phyloP scores from a whole-genome alignment of 2,329 filamentous ascomycete species.

The Pestalotiopsis fici region DNA sequence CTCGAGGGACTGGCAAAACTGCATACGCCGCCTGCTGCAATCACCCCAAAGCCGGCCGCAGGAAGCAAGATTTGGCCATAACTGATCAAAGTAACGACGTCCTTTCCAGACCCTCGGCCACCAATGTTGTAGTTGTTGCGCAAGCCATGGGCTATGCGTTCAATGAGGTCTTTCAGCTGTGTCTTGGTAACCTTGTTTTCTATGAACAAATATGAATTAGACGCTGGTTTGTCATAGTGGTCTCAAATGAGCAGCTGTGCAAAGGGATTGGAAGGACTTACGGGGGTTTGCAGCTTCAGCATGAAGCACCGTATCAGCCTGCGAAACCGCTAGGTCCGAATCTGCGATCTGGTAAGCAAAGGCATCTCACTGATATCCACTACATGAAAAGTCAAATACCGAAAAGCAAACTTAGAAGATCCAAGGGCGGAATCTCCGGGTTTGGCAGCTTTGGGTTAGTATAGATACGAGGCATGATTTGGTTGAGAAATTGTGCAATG shows the following conservation, averaged over 20 bases:
- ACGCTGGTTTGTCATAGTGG: neutral
- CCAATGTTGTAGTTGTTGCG: constrained; percentile 55
- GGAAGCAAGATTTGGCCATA: constrained; percentile 58
- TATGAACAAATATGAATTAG: constrained; percentile 30
- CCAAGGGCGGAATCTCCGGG: constrained; percentile 6
- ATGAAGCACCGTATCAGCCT: constrained; percentile 46
- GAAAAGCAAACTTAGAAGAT: constrained; percentile 11
- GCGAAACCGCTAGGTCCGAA: constrained; percentile 11
- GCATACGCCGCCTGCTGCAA: constrained; percentile 62
- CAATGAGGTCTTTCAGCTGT: constrained; percentile 38
- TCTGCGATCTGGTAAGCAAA: constrained; percentile 13
- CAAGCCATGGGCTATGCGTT: constrained; percentile 47
- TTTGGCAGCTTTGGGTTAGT: constrained; percentile 4
- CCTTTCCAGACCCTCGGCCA: constrained; percentile 43
- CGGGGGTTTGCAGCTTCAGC: constrained; percentile 34
- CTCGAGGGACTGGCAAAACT: constrained; percentile 53
- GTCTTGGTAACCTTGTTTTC: constrained; percentile 43
- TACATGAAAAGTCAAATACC: constrained; percentile 5
- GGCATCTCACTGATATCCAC: constrained; percentile 6
- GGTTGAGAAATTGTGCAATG: neutral
- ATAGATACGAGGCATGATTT: constrained; percentile 18
- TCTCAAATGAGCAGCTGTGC: neutral
- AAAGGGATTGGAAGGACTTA: neutral
- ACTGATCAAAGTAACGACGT: constrained; percentile 58
- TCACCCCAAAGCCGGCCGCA: constrained; percentile 54